These are phyloP conservation scores for Tylopilus orsonianus DNA, from an alignment of 1,284 basidiomycete genomes.

Conservation along the genomic window DNA sequence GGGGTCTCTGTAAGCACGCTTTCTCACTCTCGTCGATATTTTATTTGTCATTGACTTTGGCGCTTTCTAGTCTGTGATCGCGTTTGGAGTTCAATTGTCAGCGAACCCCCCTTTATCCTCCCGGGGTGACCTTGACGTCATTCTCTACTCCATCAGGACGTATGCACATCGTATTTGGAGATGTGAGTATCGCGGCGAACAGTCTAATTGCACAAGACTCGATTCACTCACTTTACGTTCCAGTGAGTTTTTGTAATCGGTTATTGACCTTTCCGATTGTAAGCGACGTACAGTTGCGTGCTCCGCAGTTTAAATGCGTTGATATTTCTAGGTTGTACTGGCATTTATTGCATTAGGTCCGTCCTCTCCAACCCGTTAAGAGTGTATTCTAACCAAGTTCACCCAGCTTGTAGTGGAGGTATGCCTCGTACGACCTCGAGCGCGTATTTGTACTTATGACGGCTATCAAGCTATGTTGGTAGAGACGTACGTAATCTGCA, in stretches of 20 bases:
- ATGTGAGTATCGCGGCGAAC: slow-evolving; percentile 20
- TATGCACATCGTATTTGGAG: slow-evolving; percentile 37
- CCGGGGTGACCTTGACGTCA: slow-evolving; percentile 3
- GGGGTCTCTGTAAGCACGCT: slow-evolving; percentile 24
- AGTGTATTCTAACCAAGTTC: not conserved
- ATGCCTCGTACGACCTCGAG: slow-evolving; percentile 4
- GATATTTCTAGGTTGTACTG: slow-evolving; percentile 22
- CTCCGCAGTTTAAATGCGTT: not conserved
- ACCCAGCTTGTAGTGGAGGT: slow-evolving; percentile 30
- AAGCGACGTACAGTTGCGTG: slow-evolving; percentile 12
- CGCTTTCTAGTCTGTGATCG: slow-evolving; percentile 27
- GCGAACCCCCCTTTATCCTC: slow-evolving; percentile 8
- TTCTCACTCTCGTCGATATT: not conserved
- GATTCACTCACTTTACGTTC: slow-evolving; percentile 2
- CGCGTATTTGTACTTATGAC: slow-evolving; percentile 5
- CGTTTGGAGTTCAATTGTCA: slow-evolving; percentile 33
- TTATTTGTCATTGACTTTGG: not conserved
- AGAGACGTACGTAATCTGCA: slow-evolving; percentile 24
- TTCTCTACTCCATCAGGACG: slow-evolving; percentile 16
- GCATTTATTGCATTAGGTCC: slow-evolving; percentile 33
- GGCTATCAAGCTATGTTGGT: slow-evolving; percentile 21
- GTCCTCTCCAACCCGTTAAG: not conserved
- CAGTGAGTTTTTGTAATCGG: slow-evolving; percentile 31
- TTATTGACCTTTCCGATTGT: slow-evolving; percentile 31
- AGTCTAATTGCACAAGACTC: not conserved